A percentile compares a stretch with the other conserved stretches of the same genome.
Evolutionary conservation across 2,329 filamentous ascomycete genomes (phyloP).

Genomic region (Aureobasidium sp.): DNA sequence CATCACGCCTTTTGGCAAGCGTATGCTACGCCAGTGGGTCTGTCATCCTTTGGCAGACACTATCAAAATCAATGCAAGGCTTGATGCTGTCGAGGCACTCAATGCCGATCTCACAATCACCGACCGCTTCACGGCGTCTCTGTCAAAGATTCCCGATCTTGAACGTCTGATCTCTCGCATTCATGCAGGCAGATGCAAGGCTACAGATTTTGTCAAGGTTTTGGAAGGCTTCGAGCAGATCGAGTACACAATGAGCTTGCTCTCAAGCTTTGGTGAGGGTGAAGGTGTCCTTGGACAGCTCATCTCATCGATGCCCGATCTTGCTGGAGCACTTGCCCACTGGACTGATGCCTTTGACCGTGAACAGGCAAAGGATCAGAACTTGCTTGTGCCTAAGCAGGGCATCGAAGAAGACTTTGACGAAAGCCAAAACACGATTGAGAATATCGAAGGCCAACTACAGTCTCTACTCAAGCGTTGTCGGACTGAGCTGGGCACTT

Average conservation of each 20-base stretch:
- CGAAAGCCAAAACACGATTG: conserved; percentile 67
- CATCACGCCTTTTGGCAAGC: conserved; percentile 93
- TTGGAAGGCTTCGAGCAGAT: conserved; percentile 97
- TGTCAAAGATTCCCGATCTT: conserved; percentile 87
- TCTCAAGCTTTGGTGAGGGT: conserved; percentile 66
- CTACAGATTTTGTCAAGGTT: conserved; percentile 88
- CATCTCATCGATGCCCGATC: conserved; percentile 76
- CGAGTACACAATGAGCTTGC: conserved; percentile 80
- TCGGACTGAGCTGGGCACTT: conserved; percentile 67
- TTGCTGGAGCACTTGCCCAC: conserved; percentile 64
- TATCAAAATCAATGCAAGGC: conserved; percentile 79
- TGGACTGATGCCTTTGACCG: conserved; percentile 94
- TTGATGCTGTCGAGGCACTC: conserved; percentile 89
- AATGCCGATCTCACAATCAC: conserved; percentile 75
- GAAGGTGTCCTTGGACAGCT: conserved; percentile 80
- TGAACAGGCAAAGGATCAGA: conserved; percentile 66
- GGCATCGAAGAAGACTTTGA: conserved; percentile 93
- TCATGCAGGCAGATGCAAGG: conserved; percentile 82
- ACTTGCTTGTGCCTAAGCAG: conserved; percentile 73
- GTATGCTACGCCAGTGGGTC: conserved; percentile 92
- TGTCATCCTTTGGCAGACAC: conserved; percentile 90
- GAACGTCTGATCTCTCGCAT: conserved; percentile 91
- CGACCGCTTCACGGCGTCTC: conserved; percentile 79
- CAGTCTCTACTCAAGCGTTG: conserved; percentile 63
- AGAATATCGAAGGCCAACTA: conserved; percentile 67